A percentile compares a stretch with the other conserved stretches of the same genome.
phyloP scores from a whole-genome alignment of 169 alveolate species.

The Sarcocystis neurona region DNA sequence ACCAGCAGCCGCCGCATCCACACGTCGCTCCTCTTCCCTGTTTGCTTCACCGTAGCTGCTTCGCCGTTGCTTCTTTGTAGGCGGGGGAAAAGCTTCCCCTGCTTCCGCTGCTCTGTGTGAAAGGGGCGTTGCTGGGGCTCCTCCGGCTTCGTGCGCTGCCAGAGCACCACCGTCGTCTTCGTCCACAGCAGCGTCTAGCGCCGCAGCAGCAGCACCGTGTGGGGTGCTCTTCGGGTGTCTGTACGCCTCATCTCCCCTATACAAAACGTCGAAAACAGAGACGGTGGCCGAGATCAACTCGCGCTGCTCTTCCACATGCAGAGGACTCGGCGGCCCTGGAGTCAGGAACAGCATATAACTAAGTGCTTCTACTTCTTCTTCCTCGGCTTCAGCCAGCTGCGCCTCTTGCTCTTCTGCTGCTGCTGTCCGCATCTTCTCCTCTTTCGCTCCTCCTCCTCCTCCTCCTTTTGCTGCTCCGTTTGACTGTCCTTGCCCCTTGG shows the following conservation, averaged over 20 bases:
- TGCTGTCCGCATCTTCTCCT: neutral
- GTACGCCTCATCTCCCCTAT: neutral
- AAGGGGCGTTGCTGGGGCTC: neutral
- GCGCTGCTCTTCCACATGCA: constrained; percentile 58
- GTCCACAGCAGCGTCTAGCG: neutral
- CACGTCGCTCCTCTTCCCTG: neutral
- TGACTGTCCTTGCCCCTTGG: no score
- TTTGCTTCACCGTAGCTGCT: neutral
- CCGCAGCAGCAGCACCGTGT: neutral
- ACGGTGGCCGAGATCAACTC: constrained; percentile 27
- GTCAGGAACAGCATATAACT: neutral
- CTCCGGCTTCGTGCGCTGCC: neutral
- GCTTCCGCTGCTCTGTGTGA: neutral
- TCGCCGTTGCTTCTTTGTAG: neutral
- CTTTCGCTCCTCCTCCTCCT: neutral
- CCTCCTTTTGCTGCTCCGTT: no score
- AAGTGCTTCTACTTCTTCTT: no score
- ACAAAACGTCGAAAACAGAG: neutral
- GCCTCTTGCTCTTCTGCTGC: no score
- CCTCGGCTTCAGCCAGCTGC: no score
- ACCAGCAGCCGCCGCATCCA: neutral
- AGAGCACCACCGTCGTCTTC: neutral
- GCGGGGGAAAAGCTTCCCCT: neutral
- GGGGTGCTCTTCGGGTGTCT: neutral
- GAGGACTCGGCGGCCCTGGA: constrained; percentile 49